These are phyloP conservation scores for Penicillium olsonii DNA, from an alignment of 2,329 filamentous ascomycete genomes.

Conservation along the genomic window DNA sequence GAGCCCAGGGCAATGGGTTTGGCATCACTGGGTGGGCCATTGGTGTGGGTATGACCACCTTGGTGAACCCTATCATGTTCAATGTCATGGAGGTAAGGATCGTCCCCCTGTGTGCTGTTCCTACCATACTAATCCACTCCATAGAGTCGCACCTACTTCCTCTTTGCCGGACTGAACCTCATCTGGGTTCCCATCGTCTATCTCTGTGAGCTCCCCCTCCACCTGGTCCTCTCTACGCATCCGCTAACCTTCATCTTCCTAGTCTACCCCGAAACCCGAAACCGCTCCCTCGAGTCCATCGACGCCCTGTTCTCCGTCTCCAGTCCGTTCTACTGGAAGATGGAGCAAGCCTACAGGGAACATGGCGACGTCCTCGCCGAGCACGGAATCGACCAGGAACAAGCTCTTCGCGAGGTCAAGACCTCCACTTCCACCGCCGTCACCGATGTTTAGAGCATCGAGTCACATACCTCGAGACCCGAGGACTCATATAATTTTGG, in stretches of 20 bases:
- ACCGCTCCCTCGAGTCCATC: constrained; percentile 55
- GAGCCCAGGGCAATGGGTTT: constrained; percentile 62
- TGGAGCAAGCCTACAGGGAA: constrained; percentile 45
- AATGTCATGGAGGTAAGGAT: constrained; percentile 33
- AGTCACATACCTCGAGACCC: too few species aligned
- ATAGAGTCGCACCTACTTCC: constrained; percentile 51
- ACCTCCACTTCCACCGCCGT: not conserved
- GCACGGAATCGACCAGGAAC: constrained; percentile 9
- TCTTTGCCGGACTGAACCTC: constrained; percentile 55
- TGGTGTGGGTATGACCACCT: constrained; percentile 56
- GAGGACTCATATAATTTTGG: not conserved
- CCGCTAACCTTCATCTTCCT: constrained; percentile 6
- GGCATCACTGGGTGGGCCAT: constrained; percentile 62
- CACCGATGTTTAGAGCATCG: not conserved
- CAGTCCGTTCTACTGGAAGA: constrained; percentile 49
- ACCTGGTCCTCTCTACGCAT: too few species aligned
- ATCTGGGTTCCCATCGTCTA: constrained; percentile 54
- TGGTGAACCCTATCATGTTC: constrained; percentile 57
- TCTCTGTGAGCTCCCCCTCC: constrained; percentile 29
- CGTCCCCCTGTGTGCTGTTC: not conserved
- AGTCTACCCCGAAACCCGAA: constrained; percentile 56
- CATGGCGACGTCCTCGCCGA: constrained; percentile 34
- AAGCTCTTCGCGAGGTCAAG: constrained; percentile 1
- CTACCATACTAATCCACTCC: constrained; percentile 2
- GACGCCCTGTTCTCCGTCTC: constrained; percentile 52